These are phyloP conservation scores for Tetrahymena malaccensis DNA, from an alignment of 73 alveolate genomes.

Conservation along the genomic window DNA sequence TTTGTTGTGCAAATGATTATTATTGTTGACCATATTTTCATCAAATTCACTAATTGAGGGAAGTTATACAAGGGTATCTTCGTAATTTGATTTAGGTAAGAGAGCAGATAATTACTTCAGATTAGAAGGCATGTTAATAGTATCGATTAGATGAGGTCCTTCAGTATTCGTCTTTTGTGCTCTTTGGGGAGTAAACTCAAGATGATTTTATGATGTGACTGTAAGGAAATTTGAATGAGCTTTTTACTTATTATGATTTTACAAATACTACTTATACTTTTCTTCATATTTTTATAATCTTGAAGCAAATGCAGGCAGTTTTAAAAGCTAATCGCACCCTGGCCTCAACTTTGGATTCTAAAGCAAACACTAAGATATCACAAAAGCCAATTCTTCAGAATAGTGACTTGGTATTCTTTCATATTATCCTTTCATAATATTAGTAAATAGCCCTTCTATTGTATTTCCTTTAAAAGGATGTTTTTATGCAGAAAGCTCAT, in stretches of 20 bases:
- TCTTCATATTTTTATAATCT: background rate
- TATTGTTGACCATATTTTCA: background rate
- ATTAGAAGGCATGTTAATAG: background rate
- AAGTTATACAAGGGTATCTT: background rate
- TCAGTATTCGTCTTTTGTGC: background rate
- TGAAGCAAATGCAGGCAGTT: background rate
- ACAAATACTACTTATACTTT: background rate
- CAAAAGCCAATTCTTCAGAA: background rate
- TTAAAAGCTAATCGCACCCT: background rate
- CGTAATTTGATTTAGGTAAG: background rate
- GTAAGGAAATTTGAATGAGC: background rate
- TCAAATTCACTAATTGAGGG: background rate
- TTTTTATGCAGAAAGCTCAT: constrained; percentile 77
- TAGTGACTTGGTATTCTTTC: background rate
- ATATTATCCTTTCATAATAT: background rate
- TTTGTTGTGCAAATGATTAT: background rate
- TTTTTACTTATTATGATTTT: background rate
- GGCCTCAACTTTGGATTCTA: background rate
- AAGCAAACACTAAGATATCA: background rate
- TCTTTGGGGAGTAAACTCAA: background rate
- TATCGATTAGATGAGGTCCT: background rate
- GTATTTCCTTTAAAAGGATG: constrained; percentile 83
- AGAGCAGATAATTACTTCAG: background rate
- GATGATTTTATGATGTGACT: background rate
- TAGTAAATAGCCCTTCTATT: background rate